phyloP scores from a whole-genome alignment of 2,329 filamentous ascomycete genomes.

The Fusarium multiceps region DNA sequence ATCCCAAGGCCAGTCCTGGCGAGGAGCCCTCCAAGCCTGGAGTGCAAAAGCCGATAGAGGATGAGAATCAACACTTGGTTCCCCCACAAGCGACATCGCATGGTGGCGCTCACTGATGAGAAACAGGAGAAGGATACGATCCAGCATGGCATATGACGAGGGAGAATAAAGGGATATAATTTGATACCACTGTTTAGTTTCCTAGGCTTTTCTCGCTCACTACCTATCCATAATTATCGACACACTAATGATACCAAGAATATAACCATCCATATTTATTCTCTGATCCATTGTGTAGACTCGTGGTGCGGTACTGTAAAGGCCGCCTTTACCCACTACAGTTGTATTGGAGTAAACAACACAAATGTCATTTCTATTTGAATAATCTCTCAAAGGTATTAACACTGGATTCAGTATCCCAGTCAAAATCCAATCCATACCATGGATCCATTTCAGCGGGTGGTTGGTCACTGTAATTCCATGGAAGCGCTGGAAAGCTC shows the following conservation, averaged over 20 bases:
- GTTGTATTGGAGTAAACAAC: neutral
- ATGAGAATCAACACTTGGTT: slow-evolving; percentile 23
- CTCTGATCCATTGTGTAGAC: neutral
- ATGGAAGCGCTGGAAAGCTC: neutral
- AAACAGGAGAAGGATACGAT: neutral
- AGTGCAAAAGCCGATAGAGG: slow-evolving; percentile 15
- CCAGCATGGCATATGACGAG: neutral
- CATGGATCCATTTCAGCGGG: neutral
- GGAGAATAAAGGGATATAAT: slow-evolving; percentile 16
- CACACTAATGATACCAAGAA: neutral
- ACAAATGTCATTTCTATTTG: neutral
- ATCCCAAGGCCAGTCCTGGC: slow-evolving; percentile 18
- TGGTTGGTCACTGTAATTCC: neutral
- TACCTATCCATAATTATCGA: slow-evolving; percentile 3
- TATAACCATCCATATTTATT: neutral
- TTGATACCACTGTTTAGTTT: slow-evolving; percentile 15
- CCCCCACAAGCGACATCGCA: slow-evolving; percentile 17
- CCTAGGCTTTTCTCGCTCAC: slow-evolving; percentile 4
- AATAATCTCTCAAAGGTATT: neutral
- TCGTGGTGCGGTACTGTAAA: neutral
- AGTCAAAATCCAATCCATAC: neutral
- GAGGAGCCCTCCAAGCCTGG: slow-evolving; percentile 16
- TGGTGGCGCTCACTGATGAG: slow-evolving; percentile 14
- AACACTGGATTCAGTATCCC: neutral
- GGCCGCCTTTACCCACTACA: neutral